Conservation (phyloP, 768 basidiomycete genomes). For the Collybia mongolica region DNA sequence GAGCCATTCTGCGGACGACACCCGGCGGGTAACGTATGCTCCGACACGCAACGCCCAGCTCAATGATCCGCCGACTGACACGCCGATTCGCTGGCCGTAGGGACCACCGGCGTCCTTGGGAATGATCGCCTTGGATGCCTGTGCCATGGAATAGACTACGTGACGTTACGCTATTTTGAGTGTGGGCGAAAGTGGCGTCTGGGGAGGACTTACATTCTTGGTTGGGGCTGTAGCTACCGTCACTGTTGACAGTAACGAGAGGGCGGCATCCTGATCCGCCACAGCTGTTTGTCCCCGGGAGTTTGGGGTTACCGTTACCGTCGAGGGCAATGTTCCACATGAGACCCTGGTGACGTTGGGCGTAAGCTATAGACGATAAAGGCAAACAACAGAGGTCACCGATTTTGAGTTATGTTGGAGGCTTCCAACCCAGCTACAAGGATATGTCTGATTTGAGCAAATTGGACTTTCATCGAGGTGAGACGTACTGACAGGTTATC, state of each 20-base stretch:
- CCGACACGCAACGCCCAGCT: constrained; percentile 61
- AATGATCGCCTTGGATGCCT: constrained; percentile 70
- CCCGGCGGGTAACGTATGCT: constrained; percentile 63
- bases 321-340: constrained; percentile 81
- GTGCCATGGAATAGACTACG: constrained; percentile 69
- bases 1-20: constrained; percentile 51
- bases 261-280: constrained; percentile 60
- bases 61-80: constrained; percentile 54
- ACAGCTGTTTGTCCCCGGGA: constrained; percentile 66
- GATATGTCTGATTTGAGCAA: not conserved
- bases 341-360: constrained; percentile 22
- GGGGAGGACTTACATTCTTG: constrained; percentile 58
- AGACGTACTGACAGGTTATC: constrained; percentile 16
- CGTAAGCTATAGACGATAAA: constrained; percentile 8
- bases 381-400: constrained; percentile 2
- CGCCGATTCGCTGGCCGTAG: constrained; percentile 66
- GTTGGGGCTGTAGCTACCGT: constrained; percentile 62
- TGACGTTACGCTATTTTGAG: not conserved
- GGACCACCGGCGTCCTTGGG: constrained; percentile 69
- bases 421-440: constrained; percentile 21
- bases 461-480: not conserved
- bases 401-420: constrained; percentile 16
- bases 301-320: constrained; percentile 57
- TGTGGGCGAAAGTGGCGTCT: not conserved
- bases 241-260: constrained; percentile 64